Evolutionary conservation across 768 basidiomycete species (phyloP).

Genomic region (Russula griseocarnosa): DNA sequence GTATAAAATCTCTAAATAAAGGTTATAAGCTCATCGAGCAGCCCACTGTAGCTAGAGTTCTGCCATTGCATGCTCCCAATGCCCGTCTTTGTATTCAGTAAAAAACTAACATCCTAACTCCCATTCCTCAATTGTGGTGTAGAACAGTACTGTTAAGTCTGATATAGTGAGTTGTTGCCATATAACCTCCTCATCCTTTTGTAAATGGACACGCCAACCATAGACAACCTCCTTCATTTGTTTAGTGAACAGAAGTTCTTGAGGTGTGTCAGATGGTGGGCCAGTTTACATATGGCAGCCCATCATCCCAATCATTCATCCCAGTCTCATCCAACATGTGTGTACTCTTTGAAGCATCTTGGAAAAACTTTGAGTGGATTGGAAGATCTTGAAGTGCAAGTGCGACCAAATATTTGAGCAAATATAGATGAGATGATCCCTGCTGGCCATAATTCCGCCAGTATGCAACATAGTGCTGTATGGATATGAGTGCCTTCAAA

Average conservation of each 20-base stretch:
- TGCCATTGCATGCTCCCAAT: background rate
- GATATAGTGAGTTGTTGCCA: background rate
- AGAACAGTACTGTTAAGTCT: background rate
- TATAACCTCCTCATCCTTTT: background rate
- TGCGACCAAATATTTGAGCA: background rate
- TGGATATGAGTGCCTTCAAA: no score
- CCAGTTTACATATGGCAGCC: no score
- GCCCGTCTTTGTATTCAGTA: background rate
- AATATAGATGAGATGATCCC: background rate
- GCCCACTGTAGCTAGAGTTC: background rate
- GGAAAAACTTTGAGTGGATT: background rate
- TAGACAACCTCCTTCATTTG: background rate
- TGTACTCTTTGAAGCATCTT: background rate
- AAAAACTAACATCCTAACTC: background rate
- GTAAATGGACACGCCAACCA: background rate
- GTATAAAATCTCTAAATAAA: background rate
- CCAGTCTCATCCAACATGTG: background rate
- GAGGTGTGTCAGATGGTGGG: no score
- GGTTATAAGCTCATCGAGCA: background rate
- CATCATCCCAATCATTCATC: no score
- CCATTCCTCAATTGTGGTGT: background rate
- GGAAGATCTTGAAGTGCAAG: background rate
- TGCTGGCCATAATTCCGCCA: background rate
- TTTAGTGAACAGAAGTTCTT: no score
- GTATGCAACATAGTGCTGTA: background rate